Evolutionary conservation across 306 rosid species (phyloP).

Genomic region (Quercus rubra): DNA sequence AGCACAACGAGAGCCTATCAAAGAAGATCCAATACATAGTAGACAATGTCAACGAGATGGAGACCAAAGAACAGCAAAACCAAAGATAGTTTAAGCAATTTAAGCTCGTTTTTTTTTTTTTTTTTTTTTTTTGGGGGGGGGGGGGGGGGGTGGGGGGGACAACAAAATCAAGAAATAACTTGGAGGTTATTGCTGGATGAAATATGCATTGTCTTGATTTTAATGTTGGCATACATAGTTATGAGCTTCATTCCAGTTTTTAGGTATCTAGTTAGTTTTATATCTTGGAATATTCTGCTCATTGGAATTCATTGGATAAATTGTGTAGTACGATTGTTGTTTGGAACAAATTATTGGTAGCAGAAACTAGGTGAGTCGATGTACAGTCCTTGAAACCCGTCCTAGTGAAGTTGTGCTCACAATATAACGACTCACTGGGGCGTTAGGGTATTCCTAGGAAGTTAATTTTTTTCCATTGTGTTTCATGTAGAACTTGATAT

Average conservation of each 20-base stretch:
- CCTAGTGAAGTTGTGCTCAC: constrained; percentile 23
- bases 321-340: constrained; percentile 6
- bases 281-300: constrained; percentile 38
- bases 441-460: constrained; percentile 15
- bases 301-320: constrained; percentile 36
- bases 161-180: constrained; percentile 11
- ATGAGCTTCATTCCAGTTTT: constrained; percentile 22
- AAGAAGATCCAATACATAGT: constrained; percentile 87
- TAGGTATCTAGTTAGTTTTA: constrained; percentile 35
- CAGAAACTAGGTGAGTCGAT: constrained; percentile 32
- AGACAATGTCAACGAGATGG: constrained; percentile 79
- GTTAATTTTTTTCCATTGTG: constrained; percentile 13
- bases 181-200: constrained; percentile 28
- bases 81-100: constrained; percentile 43
- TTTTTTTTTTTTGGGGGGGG: neutral
- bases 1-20: constrained; percentile 79
- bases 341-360: constrained; percentile 20
- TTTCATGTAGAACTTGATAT: constrained; percentile 17
- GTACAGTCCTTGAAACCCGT: constrained; percentile 34
- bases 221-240: constrained; percentile 23
- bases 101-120: neutral
- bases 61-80: constrained; percentile 52
- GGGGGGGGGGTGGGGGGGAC: neutral
- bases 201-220: constrained; percentile 14
- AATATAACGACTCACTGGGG: constrained; percentile 22